phyloP scores from a whole-genome alignment of 2,329 filamentous ascomycete species.

The Thielaviopsis euricoi region DNA sequence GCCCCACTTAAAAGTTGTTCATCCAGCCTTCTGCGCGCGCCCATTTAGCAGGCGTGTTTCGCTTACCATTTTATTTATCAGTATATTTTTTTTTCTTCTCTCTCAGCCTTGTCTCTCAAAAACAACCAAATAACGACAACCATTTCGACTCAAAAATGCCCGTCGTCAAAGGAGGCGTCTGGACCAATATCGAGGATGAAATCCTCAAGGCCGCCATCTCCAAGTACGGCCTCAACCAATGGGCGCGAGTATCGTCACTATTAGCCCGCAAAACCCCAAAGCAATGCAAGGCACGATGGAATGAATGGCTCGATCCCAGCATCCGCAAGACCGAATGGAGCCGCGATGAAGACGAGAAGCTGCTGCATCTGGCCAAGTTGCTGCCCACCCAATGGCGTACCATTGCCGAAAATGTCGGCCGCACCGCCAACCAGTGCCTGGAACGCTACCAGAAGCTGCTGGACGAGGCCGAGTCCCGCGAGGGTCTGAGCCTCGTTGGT shows the following conservation, averaged over 20 bases:
- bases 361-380: constrained; percentile 89
- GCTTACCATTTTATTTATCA: constrained; percentile 1
- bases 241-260: constrained; percentile 94
- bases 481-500: constrained; percentile 70
- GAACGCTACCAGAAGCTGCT: constrained; percentile 94
- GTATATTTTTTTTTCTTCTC: constrained; percentile 6
- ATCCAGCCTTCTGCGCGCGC: constrained; percentile 2
- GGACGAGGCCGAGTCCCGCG: constrained; percentile 84
- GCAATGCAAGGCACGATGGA: constrained; percentile 97
- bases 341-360: constrained; percentile 94
- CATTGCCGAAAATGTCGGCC: constrained; percentile 88
- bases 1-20: constrained; percentile 8
- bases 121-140: neutral
- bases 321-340: constrained; percentile 99
- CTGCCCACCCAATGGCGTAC: constrained; percentile 99
- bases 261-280: constrained; percentile 95
- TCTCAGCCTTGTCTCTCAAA: neutral
- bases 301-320: constrained; percentile 93
- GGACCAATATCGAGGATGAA: constrained; percentile 76
- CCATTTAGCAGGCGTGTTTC: neutral
- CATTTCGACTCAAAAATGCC: constrained; percentile 31
- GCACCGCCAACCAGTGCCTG: constrained; percentile 91
- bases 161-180: constrained; percentile 58
- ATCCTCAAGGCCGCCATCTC: constrained; percentile 91
- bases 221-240: constrained; percentile 92